Evolutionary conservation across 2,329 filamentous ascomycete species (phyloP).

Genomic region (Pyrenophora teres): DNA sequence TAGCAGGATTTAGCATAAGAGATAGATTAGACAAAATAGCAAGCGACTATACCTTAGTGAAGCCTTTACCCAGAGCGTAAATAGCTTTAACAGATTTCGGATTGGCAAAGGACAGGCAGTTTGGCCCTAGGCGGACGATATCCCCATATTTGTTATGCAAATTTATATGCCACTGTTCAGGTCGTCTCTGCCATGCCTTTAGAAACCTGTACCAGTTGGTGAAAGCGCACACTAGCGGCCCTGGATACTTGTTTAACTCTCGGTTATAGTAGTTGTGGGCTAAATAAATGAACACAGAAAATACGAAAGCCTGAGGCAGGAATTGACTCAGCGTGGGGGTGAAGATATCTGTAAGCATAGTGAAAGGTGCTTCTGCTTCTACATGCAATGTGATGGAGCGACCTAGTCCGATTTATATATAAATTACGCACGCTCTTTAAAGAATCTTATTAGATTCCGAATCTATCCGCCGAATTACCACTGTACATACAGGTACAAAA

Average conservation of each 20-base stretch:
- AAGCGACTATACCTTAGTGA: background rate
- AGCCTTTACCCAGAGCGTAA: constrained; percentile 1
- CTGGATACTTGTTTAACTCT: background rate
- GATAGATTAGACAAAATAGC: too few species aligned
- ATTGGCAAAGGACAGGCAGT: background rate
- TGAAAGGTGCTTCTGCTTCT: too few species aligned
- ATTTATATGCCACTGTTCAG: constrained; percentile 46
- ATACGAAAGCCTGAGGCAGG: too few species aligned
- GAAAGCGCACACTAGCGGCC: constrained; percentile 28
- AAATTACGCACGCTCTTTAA: too few species aligned
- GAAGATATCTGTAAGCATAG: too few species aligned
- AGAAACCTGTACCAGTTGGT: constrained; percentile 74
- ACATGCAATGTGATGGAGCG: too few species aligned
- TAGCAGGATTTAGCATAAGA: constrained; percentile 36
- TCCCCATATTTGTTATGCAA: constrained; percentile 73
- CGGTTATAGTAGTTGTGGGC: background rate
- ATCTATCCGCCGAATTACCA: too few species aligned
- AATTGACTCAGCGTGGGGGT: too few species aligned
- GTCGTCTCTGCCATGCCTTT: constrained; percentile 65
- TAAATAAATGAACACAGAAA: too few species aligned
- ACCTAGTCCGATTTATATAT: too few species aligned
- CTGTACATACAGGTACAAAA: too few species aligned
- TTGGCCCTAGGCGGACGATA: constrained; percentile 76
- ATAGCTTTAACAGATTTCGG: constrained; percentile 2
- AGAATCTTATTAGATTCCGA: too few species aligned